phyloP scores from a whole-genome alignment of 352 stramenopile genomes.

The Globisporangium nunn region DNA sequence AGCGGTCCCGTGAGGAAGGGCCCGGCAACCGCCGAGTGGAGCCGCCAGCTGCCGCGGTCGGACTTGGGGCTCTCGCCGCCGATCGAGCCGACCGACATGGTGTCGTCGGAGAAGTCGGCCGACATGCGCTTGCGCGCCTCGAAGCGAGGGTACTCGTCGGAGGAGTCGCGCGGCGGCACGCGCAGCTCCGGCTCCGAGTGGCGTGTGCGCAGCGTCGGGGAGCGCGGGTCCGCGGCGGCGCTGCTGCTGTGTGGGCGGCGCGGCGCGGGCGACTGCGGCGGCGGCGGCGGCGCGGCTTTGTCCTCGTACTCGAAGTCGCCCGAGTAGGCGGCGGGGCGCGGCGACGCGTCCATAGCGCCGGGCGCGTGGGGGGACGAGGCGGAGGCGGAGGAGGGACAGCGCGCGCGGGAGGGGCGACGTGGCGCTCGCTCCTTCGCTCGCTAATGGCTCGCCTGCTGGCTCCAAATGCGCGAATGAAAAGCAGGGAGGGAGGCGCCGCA shows the following conservation, averaged over 20 bases:
- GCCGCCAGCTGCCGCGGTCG: conserved; percentile 21
- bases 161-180: conserved; percentile 8
- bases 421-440: no score
- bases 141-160: conserved; percentile 10
- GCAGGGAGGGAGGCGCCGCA: no score
- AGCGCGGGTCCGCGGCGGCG: conserved; percentile 5
- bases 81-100: conserved; percentile 26
- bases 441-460: no score
- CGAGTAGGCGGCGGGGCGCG: conserved; percentile 5
- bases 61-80: conserved; percentile 25
- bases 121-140: conserved; percentile 15
- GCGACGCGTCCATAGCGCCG: conserved; percentile 5
- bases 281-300: conserved; percentile 11
- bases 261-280: not conserved
- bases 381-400: not conserved
- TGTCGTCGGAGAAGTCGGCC: conserved; percentile 22
- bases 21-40: conserved; percentile 21
- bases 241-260: conserved; percentile 13
- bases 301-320: conserved; percentile 15
- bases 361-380: not conserved
- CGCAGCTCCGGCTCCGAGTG: conserved; percentile 14
- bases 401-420: not conserved
- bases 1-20: conserved; percentile 34
- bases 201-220: conserved; percentile 7
- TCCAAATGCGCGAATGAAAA: no score